Evolutionary conservation across 2,329 filamentous ascomycete genomes (phyloP).

Genomic region (Ascocoryne sarcoides): DNA sequence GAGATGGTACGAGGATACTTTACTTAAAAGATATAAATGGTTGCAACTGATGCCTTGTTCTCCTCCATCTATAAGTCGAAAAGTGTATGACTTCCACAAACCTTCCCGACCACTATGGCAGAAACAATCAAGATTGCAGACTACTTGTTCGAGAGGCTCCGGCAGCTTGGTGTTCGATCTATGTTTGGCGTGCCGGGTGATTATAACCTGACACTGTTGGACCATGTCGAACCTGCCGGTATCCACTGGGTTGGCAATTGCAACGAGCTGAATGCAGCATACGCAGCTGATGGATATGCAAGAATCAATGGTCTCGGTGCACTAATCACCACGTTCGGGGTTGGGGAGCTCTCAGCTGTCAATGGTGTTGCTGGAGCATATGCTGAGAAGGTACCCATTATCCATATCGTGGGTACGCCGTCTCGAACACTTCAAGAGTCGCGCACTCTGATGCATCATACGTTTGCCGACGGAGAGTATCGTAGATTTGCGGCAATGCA

Average conservation of each 20-base stretch:
- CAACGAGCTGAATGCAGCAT: conserved; percentile 37
- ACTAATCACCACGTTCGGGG: conserved; percentile 64
- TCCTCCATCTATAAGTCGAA: no score
- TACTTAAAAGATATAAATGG: no score
- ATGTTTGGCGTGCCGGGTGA: conserved; percentile 59
- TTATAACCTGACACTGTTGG: not conserved
- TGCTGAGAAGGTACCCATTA: conserved; percentile 59
- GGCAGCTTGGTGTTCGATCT: conserved; percentile 53
- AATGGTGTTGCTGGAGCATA: conserved; percentile 63
- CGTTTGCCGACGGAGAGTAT: no score
- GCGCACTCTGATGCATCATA: no score
- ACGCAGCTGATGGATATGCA: conserved; percentile 71
- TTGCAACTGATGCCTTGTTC: no score
- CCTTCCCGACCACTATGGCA: no score
- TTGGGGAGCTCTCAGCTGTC: conserved; percentile 60
- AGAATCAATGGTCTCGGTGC: conserved; percentile 60
- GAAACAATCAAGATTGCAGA: conserved; percentile 50
- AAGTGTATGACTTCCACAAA: no score
- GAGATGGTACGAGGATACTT: no score
- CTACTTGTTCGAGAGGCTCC: conserved; percentile 55
- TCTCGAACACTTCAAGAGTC: no score
- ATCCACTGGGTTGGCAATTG: conserved; percentile 21
- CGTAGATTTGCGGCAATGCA: no score
- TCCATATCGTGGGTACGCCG: conserved; percentile 55
- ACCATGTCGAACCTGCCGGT: not conserved